phyloP scores from a whole-genome alignment of 2,329 filamentous ascomycete genomes.

The Chlorencoelia australis region DNA sequence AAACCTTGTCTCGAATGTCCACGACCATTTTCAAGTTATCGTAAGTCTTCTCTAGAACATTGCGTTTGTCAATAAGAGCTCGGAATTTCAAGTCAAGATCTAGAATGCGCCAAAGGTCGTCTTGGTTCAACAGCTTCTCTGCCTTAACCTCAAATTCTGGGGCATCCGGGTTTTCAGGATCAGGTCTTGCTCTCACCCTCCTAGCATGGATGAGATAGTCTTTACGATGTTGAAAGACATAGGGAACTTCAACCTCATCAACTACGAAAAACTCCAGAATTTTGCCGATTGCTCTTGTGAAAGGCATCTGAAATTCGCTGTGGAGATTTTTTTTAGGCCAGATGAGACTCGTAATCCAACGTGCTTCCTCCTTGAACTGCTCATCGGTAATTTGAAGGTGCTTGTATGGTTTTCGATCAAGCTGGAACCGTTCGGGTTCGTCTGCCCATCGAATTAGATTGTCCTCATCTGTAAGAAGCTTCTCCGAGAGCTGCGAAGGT shows the following conservation, averaged over 20 bases:
- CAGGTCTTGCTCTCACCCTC: constrained; percentile 48
- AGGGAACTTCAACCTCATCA: constrained; percentile 90
- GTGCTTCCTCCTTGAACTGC: constrained; percentile 79
- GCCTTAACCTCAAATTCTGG: constrained; percentile 66
- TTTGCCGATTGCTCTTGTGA: constrained; percentile 80
- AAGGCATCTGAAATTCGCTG: constrained; percentile 66
- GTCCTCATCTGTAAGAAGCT: constrained; percentile 90
- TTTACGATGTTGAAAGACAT: constrained; percentile 96
- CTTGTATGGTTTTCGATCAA: constrained; percentile 82
- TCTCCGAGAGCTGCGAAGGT: constrained; percentile 86
- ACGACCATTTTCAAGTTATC: constrained; percentile 56
- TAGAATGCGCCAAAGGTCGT: constrained; percentile 89
- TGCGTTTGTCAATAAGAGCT: constrained; percentile 84
- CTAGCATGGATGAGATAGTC: constrained; percentile 91
- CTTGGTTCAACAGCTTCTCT: constrained; percentile 83
- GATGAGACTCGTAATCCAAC: constrained; percentile 85
- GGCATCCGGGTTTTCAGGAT: constrained; percentile 57
- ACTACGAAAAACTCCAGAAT: constrained; percentile 92
- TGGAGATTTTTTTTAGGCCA: constrained; percentile 67
- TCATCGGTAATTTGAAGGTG: constrained; percentile 71
- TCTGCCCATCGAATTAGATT: constrained; percentile 82
- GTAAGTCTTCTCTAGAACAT: constrained; percentile 69
- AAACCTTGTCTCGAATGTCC: constrained; percentile 58
- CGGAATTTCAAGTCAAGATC: constrained; percentile 94
- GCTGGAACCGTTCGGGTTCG: constrained; percentile 87